Percentiles rank a stretch among this genome's conserved stretches.
These are phyloP conservation scores for Lactarius indigo DNA, from an alignment of 768 basidiomycete species.

Conservation along the genomic window DNA sequence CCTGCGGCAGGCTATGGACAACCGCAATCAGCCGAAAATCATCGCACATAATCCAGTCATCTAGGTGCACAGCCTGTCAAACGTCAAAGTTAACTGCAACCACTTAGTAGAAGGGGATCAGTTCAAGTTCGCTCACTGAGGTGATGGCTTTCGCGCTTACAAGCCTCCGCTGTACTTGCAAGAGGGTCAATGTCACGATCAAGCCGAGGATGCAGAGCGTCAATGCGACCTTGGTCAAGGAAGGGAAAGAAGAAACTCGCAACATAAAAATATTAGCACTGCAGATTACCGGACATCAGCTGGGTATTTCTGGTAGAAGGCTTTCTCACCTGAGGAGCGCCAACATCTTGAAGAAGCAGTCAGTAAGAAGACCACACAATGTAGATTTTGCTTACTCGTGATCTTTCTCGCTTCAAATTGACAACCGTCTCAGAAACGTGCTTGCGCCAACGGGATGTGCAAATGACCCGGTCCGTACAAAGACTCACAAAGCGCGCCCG, in stretches of 20 bases:
- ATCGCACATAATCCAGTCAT: neutral
- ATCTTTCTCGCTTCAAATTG: neutral
- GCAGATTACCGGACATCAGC: neutral
- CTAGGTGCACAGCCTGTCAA: neutral
- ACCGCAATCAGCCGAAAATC: constrained; percentile 12
- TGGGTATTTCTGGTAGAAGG: neutral
- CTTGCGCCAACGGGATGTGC: constrained; percentile 10
- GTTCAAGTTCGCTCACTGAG: neutral
- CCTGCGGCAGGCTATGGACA: constrained; percentile 12
- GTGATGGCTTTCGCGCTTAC: neutral
- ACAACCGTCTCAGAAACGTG: constrained; percentile 3
- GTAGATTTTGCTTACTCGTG: constrained; percentile 4
- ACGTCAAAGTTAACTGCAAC: neutral
- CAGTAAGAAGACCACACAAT: neutral
- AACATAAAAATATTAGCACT: constrained; percentile 10
- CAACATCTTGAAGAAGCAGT: neutral
- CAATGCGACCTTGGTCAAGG: constrained; percentile 3
- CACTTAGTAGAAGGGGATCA: neutral
- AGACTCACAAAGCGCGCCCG: constrained; percentile 1
- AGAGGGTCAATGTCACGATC: neutral
- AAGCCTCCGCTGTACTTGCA: constrained; percentile 3
- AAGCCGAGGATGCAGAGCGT: neutral
- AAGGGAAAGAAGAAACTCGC: neutral
- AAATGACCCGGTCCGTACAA: constrained; percentile 6
- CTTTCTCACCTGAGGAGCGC: constrained; percentile 2